Evolutionary conservation across 208 protist species (phyloP).

Genomic region (Leishmania aethiopica): DNA sequence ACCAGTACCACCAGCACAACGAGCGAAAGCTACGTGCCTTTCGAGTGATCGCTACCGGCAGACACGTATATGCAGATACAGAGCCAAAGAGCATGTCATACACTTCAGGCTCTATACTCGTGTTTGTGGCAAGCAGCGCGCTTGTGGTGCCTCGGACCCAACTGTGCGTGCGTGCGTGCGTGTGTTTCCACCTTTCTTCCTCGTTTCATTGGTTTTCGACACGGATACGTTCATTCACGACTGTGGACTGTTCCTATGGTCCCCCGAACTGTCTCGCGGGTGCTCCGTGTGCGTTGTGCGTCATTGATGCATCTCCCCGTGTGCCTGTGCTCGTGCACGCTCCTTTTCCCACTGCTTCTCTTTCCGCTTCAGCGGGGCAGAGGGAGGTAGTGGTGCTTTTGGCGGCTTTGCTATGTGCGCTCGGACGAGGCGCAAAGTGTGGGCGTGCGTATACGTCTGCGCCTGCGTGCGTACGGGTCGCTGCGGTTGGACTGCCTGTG

Average conservation of each 20-base stretch:
- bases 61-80: not conserved
- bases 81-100: not conserved
- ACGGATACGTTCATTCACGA: not conserved
- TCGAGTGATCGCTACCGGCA: not conserved
- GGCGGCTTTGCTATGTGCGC: not conserved
- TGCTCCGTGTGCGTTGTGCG: not conserved
- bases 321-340: not conserved
- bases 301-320: not conserved
- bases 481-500: not conserved
- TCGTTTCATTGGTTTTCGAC: not conserved
- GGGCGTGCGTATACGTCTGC: not conserved
- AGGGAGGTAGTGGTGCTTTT: not conserved
- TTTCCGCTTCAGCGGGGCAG: not conserved
- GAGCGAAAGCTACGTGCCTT: not conserved
- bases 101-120: not conserved
- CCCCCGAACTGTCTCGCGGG: not conserved
- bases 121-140: no score
- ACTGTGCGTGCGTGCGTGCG: not conserved
- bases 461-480: not conserved
- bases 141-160: not conserved
- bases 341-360: not conserved
- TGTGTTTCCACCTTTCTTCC: not conserved
- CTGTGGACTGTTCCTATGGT: not conserved
- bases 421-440: not conserved
- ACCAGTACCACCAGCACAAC: not conserved